Evolutionary conservation across 2,329 filamentous ascomycete genomes (phyloP), one percentile per base, ranked within the genome.

Genomic region (Cordyceps cicadae): DNA sequence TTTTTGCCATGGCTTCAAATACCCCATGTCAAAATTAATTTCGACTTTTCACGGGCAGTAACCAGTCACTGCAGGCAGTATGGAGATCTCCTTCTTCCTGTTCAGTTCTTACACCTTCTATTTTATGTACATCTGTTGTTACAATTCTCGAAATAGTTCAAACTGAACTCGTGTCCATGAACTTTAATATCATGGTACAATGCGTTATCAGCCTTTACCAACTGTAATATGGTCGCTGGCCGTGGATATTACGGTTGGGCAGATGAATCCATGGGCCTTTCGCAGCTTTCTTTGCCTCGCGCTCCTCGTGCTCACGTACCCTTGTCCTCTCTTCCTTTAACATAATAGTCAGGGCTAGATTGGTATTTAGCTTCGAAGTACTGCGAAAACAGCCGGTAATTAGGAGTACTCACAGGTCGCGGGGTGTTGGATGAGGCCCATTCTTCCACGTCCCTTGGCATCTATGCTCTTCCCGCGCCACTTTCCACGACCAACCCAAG

Each of bases 311-410:
- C 71, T 92, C 82, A 63, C 94, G 84, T 69, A 97, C 86, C 59
- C 92, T 82, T 6, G 94, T 96, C 74, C 88, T 89, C 74, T 97
- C 92, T 72, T 99, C 94, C 77, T 97, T 99, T 70, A 99, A 78
- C 15, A 96, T 73, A 41, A 99, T 76, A 0, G 87, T 86, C 63
- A 97, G 83, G 65, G 82, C 90, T 92, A 66, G 21, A 24, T 26
- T 15, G 29, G 3, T 37, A 43, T 29, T 49, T 15, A 34, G 64
- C 24, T 72, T 56, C 71, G 67, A 43, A 51, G 37, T 32, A 19
- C 26, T 37, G 34, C 45, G 2, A 26, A 26, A 48, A 48, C 26
- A 50, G 17, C 17, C 6, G 6, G 32, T 8, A 66, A n/a, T 57
- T 43, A 49, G 19, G 11, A 56, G 46, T 60, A 86, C 87, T 77